Evolutionary conservation across 164 flowering plant species (phyloP).

Genomic region (Euptelea pleiosperma): DNA sequence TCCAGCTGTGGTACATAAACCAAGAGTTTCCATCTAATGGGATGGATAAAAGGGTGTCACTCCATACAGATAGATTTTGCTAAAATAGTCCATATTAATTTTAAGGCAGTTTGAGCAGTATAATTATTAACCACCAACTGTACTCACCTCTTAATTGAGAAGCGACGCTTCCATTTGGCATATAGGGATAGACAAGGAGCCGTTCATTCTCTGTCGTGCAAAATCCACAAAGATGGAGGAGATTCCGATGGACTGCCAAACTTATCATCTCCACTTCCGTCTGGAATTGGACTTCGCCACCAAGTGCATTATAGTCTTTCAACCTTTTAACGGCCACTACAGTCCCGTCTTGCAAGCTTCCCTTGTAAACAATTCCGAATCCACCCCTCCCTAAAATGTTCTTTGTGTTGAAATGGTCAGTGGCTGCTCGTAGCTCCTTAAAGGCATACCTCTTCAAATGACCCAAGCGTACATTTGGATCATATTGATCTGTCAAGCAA

Average conservation of each 20-base stretch:
- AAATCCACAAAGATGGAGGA: slow-evolving; percentile 71
- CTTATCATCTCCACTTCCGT: slow-evolving; percentile 86
- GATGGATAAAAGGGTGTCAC: too few relatives aligned
- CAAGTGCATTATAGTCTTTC: slow-evolving; percentile 65
- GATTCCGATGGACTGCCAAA: slow-evolving; percentile 83
- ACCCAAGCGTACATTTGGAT: slow-evolving; percentile 72
- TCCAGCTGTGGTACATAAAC: too few relatives aligned
- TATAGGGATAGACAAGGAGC: slow-evolving; percentile 75
- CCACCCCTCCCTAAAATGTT: slow-evolving; percentile 81
- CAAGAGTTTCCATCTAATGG: too few relatives aligned
- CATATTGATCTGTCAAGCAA: slow-evolving; percentile 65
- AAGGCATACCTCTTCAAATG: slow-evolving; percentile 68
- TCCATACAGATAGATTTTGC: too few relatives aligned
- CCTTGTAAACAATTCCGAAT: slow-evolving; percentile 79
- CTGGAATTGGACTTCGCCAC: slow-evolving; percentile 82
- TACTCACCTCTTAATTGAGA: slow-evolving; percentile 56
- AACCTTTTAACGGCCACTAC: slow-evolving; percentile 76
- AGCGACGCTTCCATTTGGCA: slow-evolving; percentile 90
- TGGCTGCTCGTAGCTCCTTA: slow-evolving; percentile 77
- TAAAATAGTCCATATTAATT: background rate
- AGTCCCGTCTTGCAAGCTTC: slow-evolving; percentile 63
- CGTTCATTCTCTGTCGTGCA: slow-evolving; percentile 68
- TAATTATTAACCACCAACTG: background rate
- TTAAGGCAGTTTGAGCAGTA: background rate
- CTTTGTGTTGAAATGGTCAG: slow-evolving; percentile 67